Conservation (phyloP, 192 early-diverging fungal genomes). For the Mortierella hygrophila region DNA sequence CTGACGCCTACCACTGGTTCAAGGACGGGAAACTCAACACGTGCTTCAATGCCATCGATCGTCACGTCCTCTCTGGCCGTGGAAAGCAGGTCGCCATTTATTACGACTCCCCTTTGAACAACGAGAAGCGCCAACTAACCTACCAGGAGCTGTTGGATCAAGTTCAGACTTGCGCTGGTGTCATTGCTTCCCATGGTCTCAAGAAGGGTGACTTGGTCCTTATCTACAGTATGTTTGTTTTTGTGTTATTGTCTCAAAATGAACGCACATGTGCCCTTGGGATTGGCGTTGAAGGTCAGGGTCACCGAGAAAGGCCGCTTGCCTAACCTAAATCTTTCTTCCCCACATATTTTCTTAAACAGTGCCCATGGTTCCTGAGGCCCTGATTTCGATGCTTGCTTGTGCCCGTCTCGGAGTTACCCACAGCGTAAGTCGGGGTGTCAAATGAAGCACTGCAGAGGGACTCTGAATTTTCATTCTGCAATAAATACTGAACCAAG, state of each 20-base stretch:
- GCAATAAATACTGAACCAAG: not conserved
- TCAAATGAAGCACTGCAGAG: constrained; percentile 24
- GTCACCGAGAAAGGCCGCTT: not conserved
- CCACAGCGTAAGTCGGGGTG: constrained; percentile 84
- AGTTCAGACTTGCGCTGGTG: constrained; percentile 75
- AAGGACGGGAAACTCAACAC: constrained; percentile 80
- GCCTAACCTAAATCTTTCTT: not conserved
- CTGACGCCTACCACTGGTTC: constrained; percentile 72
- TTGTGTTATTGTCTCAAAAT: not conserved
- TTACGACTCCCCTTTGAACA: constrained; percentile 81
- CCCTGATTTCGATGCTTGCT: constrained; percentile 87
- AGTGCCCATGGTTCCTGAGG: constrained; percentile 84
- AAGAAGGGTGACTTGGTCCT: constrained; percentile 80
- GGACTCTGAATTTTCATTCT: not conserved
- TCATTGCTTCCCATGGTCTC: constrained; percentile 72
- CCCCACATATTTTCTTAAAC: not conserved
- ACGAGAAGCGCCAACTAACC: constrained; percentile 65
- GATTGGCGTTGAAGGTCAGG: not conserved
- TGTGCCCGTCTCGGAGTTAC: constrained; percentile 88
- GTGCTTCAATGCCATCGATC: constrained; percentile 85
- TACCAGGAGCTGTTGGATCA: constrained; percentile 77
- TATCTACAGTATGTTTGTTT: constrained; percentile 75
- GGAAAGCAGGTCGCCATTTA: constrained; percentile 74
- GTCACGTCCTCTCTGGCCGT: constrained; percentile 73
- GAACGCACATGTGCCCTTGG: not conserved